Conservation (phyloP, 2,329 filamentous ascomycete genomes). For the Aspergillus japonicus region DNA sequence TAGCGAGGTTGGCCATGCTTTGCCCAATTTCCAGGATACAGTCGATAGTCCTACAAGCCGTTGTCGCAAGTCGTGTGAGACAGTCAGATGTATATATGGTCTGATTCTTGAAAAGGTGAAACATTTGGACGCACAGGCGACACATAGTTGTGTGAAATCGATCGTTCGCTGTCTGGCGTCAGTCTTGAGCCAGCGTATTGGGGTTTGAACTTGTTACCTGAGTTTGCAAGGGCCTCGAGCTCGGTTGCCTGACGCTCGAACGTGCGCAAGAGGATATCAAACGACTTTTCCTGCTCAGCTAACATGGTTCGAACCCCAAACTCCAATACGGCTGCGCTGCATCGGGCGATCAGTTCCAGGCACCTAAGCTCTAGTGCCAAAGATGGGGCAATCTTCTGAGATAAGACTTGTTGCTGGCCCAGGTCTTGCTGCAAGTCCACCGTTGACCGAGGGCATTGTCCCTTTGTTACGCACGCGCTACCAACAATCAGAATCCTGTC, state of each 20-base stretch:
- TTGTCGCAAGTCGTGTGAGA: conserved; percentile 26
- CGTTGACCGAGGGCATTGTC: conserved; percentile 36
- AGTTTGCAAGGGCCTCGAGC: conserved; percentile 32
- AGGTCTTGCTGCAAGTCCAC: conserved; percentile 38
- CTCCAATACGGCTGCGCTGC: conserved; percentile 36
- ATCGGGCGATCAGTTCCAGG: conserved; percentile 37
- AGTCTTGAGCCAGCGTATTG: background rate
- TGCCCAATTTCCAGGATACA: conserved; percentile 25
- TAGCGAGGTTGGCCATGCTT: conserved; percentile 20
- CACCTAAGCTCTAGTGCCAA: conserved; percentile 40
- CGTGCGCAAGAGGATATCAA: conserved; percentile 37
- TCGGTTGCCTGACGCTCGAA: conserved; percentile 40
- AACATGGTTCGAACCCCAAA: conserved; percentile 42
- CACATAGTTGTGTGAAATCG: conserved; percentile 30
- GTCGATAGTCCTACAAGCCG: conserved; percentile 34
- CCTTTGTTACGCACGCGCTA: conserved; percentile 41
- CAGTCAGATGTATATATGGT: conserved; percentile 28
- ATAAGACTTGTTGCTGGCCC: conserved; percentile 32
- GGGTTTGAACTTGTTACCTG: conserved; percentile 24
- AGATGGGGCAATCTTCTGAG: conserved; percentile 34
- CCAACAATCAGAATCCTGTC: background rate
- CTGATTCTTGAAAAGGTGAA: conserved; percentile 38
- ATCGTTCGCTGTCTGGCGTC: conserved; percentile 29
- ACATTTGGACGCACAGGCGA: conserved; percentile 35
- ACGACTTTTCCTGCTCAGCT: conserved; percentile 37